Percentiles rank a stretch among this genome's conserved stretches.
Evolutionary conservation across 306 rosid genomes (phyloP).

Genomic region (Medicago ruthenica): DNA sequence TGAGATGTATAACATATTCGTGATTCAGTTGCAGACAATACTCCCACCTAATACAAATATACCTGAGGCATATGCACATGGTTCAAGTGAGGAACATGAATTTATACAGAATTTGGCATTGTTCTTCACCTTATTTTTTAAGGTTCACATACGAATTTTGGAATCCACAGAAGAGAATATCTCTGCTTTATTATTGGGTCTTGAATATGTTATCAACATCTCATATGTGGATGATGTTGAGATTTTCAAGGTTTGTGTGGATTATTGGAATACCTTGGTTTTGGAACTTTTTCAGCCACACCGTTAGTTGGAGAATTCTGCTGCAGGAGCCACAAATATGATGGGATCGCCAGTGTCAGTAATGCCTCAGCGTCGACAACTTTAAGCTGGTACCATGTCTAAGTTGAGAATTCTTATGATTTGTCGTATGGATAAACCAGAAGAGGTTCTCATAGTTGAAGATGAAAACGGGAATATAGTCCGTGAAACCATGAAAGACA

Average conservation of each 20-base stretch:
- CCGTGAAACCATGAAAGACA: slow-evolving; percentile 98
- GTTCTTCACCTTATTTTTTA: slow-evolving; percentile 88
- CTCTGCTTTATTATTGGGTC: slow-evolving; percentile 79
- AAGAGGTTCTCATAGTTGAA: slow-evolving; percentile 97
- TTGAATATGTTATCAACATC: slow-evolving; percentile 91
- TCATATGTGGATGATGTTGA: slow-evolving; percentile 96
- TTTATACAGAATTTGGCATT: slow-evolving; percentile 95
- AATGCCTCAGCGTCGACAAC: slow-evolving; percentile 64
- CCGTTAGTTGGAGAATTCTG: slow-evolving; percentile 47
- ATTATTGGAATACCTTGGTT: slow-evolving; percentile 94
- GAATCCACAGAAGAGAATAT: slow-evolving; percentile 79
- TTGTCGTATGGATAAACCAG: slow-evolving; percentile 98
- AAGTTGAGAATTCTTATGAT: slow-evolving; percentile 97
- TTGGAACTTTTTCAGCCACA: slow-evolving; percentile 61
- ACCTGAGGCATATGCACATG: slow-evolving; percentile 86
- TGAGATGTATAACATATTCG: slow-evolving; percentile 85
- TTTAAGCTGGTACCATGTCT: slow-evolving; percentile 85
- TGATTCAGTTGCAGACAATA: slow-evolving; percentile 87
- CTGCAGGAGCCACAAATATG: slow-evolving; percentile 44
- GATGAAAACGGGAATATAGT: slow-evolving; percentile 99
- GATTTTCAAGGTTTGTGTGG: slow-evolving; percentile 98
- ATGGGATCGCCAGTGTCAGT: slow-evolving; percentile 53
- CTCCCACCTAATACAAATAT: slow-evolving; percentile 81
- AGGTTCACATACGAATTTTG: slow-evolving; percentile 82
- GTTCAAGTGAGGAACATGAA: slow-evolving; percentile 87